Base-by-base conservation (phyloP, 2,329 filamentous ascomycete genomes). In the Talaromyces atroroseus region DNA sequence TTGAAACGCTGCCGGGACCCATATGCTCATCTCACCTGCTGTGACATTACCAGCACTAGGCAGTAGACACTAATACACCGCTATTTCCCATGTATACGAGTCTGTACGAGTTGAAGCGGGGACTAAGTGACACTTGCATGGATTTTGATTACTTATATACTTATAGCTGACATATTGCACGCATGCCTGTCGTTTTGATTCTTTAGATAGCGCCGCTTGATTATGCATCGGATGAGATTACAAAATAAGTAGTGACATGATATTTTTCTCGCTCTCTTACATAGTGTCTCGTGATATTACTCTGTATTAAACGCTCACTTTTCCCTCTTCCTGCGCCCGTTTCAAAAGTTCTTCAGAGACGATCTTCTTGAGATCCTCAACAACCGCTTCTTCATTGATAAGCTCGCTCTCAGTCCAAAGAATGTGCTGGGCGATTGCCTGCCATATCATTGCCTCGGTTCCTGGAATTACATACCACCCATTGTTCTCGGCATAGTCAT, bases 401-500 rank as follows among this genome's bases (percentile, higher is more conserved):
- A 56, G 5, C 32, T 52, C 50, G 18, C 34, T 54, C 52, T 66
- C 64, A 6, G 59, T 42, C 64, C 64, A 65, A 12, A 65, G 45
- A 40, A 58, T 52, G 38, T 64, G 61, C 46, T 65, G 64, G 4
- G 64, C 63, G 54, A 64, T 54, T 50, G 59, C 60, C 18, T 62
- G 59, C 36, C 62, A 57, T 14, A 62, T 61, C 49, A 65, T 52
- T 16, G 61, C 62, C 44, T 62, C 62, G 1, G 63, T 63, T 2
- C 64, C 64, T 10, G 49, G 21, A 51, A 64, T 59, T 7, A 58
- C 56, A 14, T 47, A 55, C 64, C 64, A 65, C 12, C 63, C 63
- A 12, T 53, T 47, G 4, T 49, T 52, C n/a, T 59, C 57, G 0
- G 58, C 62, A 8, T 58, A 51, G 4, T 53, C 55, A 10, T 59